These are phyloP conservation scores for Penicillium canescens DNA, from an alignment of 495 filamentous ascomycete species.

Conservation along the genomic window DNA sequence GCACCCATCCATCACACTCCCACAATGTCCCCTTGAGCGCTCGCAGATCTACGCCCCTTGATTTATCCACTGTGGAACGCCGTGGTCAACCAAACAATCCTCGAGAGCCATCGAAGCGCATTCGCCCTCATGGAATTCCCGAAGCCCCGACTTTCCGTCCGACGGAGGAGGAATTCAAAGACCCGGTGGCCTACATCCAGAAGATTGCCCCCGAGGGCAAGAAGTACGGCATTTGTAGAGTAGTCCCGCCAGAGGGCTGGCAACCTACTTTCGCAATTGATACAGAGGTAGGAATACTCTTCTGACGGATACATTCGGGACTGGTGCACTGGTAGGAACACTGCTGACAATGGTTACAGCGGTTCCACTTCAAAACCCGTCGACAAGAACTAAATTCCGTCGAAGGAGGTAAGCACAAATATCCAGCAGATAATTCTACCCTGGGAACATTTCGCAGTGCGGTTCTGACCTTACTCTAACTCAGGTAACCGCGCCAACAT, in stretches of 20 bases:
- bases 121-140: conserved; percentile 76
- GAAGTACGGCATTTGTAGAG: conserved; percentile 90
- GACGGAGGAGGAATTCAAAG: conserved; percentile 90
- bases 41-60: conserved; percentile 70
- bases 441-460: conserved; percentile 29
- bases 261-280: conserved; percentile 94
- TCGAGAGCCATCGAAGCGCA: conserved; percentile 73
- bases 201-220: conserved; percentile 83
- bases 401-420: conserved; percentile 82
- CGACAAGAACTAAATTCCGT: conserved; percentile 98
- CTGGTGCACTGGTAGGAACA: background rate
- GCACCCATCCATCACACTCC: conserved; percentile 49
- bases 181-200: conserved; percentile 88
- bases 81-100: conserved; percentile 74
- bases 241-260: conserved; percentile 92
- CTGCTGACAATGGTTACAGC: conserved; percentile 48
- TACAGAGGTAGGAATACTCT: conserved; percentile 72
- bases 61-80: conserved; percentile 88
- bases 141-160: conserved; percentile 93
- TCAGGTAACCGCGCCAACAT: conserved; percentile 91
- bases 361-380: conserved; percentile 94
- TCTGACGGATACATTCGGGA: background rate
- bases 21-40: conserved; percentile 67
- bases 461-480: conserved; percentile 37
- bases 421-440: conserved; percentile 33